phyloP scores from a whole-genome alignment of 1,284 basidiomycete species.

The Anthracocystis setariae region DNA sequence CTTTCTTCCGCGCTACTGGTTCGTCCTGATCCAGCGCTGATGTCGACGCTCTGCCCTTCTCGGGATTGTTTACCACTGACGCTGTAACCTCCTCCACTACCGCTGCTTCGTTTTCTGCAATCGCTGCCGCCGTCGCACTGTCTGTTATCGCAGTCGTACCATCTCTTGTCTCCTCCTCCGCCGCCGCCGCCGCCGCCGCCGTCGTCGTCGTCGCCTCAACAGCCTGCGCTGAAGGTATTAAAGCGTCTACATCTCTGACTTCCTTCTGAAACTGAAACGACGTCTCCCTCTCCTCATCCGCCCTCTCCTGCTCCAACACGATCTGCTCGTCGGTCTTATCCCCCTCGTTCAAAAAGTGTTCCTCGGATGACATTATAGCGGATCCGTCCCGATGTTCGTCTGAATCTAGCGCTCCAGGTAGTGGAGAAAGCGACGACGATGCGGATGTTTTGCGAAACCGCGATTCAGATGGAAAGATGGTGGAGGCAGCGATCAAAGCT shows the following conservation, averaged over 20 bases:
- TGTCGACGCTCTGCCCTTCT: constrained; percentile 14
- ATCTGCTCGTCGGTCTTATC: constrained; percentile 39
- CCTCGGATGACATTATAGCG: constrained; percentile 34
- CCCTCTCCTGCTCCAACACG: constrained; percentile 33
- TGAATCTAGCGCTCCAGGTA: background rate
- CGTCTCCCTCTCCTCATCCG: constrained; percentile 39
- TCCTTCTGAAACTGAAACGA: constrained; percentile 30
- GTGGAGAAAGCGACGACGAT: no score
- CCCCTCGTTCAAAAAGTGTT: constrained; percentile 14
- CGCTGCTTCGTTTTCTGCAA: constrained; percentile 9
- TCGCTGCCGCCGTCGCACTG: background rate
- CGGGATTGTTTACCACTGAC: constrained; percentile 5
- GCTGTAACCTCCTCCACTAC: background rate
- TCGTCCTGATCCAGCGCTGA: constrained; percentile 2
- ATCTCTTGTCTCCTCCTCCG: no score
- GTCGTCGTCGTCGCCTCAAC: background rate
- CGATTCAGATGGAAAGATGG: no score
- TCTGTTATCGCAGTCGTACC: background rate
- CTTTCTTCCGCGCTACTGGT: constrained; percentile 14
- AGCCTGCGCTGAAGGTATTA: background rate
- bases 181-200: no score
- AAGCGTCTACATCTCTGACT: constrained; percentile 4
- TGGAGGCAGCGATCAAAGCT: constrained; percentile 18
- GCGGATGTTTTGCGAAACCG: no score
- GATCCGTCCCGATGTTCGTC: background rate